Percentiles rank a stretch among this genome's conserved stretches.
phyloP scores from a whole-genome alignment of 2,329 filamentous ascomycete genomes.

The Plectosphaerella sp. region DNA sequence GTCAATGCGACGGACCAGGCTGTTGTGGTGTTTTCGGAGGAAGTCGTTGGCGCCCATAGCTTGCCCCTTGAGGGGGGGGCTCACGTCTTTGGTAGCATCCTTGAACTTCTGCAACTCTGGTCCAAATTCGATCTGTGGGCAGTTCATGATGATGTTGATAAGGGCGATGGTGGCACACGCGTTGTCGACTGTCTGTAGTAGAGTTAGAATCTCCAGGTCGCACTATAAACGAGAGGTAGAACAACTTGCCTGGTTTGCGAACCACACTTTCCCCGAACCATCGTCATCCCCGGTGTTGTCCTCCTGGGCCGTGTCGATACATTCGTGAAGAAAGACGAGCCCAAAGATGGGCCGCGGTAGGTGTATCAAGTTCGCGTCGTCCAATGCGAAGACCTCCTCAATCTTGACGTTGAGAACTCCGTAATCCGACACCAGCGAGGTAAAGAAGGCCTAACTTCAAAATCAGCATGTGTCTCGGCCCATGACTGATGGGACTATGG shows the following conservation, averaged over 20 bases:
- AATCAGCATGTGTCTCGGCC: background rate
- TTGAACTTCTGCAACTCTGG: slow-evolving; percentile 70
- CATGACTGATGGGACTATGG: background rate
- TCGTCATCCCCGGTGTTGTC: slow-evolving; percentile 50
- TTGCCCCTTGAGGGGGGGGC: slow-evolving; percentile 70
- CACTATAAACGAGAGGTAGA: background rate
- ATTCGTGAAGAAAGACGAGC: slow-evolving; percentile 85
- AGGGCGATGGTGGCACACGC: slow-evolving; percentile 90
- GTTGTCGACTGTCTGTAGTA: slow-evolving; percentile 65
- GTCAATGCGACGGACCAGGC: slow-evolving; percentile 76
- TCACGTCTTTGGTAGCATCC: slow-evolving; percentile 61
- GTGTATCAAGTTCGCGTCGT: slow-evolving; percentile 57
- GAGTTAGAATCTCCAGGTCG: background rate
- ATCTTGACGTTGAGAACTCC: slow-evolving; percentile 71
- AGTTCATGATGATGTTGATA: slow-evolving; percentile 91
- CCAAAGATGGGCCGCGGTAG: slow-evolving; percentile 76
- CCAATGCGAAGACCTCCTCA: slow-evolving; percentile 71
- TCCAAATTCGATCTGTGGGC: slow-evolving; percentile 61
- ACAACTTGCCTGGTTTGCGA: slow-evolving; percentile 74
- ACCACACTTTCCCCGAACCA: slow-evolving; percentile 69
- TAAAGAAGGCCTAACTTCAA: slow-evolving; percentile 67
- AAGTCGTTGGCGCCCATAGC: slow-evolving; percentile 69
- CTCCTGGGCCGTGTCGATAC: slow-evolving; percentile 43
- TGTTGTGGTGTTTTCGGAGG: slow-evolving; percentile 82
- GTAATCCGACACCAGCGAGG: slow-evolving; percentile 73